phyloP scores from a whole-genome alignment of 2,329 filamentous ascomycete genomes.

The Alternaria ethzedia region DNA sequence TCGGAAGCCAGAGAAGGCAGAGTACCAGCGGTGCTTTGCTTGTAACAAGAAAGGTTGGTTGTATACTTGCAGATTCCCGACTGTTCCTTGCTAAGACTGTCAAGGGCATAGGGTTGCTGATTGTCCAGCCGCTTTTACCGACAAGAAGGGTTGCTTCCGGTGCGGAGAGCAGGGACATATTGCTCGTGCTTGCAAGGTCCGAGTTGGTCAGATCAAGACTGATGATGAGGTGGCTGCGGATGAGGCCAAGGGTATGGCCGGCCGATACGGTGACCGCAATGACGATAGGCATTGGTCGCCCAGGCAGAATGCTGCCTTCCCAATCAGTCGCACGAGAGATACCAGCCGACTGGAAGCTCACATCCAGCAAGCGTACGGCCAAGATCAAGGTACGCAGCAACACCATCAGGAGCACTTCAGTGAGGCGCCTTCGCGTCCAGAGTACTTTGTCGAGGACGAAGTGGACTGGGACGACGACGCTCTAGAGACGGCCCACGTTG shows the following conservation, averaged over 20 bases:
- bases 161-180: background rate
- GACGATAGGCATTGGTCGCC: background rate
- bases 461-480: conserved; percentile 1
- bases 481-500: background rate
- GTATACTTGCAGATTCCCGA: too few relatives aligned
- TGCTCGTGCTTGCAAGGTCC: background rate
- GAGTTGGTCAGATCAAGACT: background rate
- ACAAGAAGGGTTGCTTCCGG: background rate
- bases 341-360: background rate
- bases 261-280: background rate
- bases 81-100: background rate
- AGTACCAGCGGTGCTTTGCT: background rate
- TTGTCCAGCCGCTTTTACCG: background rate
- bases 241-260: background rate
- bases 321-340: background rate
- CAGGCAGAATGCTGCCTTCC: background rate
- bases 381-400: background rate
- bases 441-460: background rate
- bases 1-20: background rate
- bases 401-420: background rate
- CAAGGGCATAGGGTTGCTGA: background rate
- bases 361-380: background rate
- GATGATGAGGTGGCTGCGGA: background rate
- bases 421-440: background rate
- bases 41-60: background rate